phyloP scores from a whole-genome alignment of 176 grass and related monocot species.

The barley (Hordeum vulgare) region MorexV3_pseudomolecules_assembly NC_058521.1:523804948-523805447 shows the following conservation, averaged over 20 bases:
- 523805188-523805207: not conserved
- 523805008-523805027: not conserved
- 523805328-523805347: conserved; percentile 87
- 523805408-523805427: conserved; percentile 91
- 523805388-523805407: conserved; percentile 98
- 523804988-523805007: not conserved
- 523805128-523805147: conserved; percentile 12
- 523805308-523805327: conserved; percentile 86
- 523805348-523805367: conserved; percentile 82
- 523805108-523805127: conserved; percentile 88
- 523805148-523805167: not conserved
- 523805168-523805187: not conserved
- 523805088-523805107: conserved; percentile 63
- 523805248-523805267: conserved; percentile 86
- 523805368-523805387: conserved; percentile 83
- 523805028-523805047: too few relatives aligned
- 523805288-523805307: conserved; percentile 95
- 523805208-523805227: not conserved
- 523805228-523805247: conserved; percentile 64
- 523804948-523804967: not conserved
- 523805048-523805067: not conserved
- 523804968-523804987: not conserved
- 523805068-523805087: conserved; percentile 89
- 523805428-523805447: conserved; percentile 55
- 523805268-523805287: conserved; percentile 81